Conservation (phyloP, 176 grass and related monocot genomes). For the Urochloa ruziziensis region DNA sequence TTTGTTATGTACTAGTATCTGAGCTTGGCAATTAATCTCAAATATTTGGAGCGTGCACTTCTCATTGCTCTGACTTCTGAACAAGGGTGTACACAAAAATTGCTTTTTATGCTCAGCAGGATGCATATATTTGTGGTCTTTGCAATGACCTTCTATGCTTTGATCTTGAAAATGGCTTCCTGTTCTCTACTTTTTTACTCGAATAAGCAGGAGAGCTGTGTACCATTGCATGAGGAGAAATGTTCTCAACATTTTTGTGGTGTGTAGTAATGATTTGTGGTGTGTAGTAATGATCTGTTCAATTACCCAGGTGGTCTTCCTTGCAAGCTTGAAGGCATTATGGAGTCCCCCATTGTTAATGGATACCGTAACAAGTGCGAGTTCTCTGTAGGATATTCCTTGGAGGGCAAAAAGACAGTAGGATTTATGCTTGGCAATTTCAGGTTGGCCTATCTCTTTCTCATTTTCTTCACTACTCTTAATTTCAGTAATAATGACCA, state of each 20-base stretch:
- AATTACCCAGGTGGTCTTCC: slow-evolving; percentile 89
- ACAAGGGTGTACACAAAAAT: not conserved
- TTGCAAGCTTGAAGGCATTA: slow-evolving; percentile 90
- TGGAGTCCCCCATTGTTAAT: slow-evolving; percentile 81
- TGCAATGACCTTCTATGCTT: slow-evolving; percentile 8
- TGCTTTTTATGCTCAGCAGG: not conserved
- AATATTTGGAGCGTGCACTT: not conserved
- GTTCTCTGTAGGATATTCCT: slow-evolving; percentile 92
- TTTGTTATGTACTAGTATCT: not conserved
- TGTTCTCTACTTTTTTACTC: not conserved
- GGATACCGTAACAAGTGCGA: slow-evolving; percentile 99
- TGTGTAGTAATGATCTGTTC: slow-evolving; percentile 5
- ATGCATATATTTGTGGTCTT: slow-evolving; percentile 12
- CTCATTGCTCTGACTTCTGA: slow-evolving; percentile 24
- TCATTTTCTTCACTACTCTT: slow-evolving; percentile 17
- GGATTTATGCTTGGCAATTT: slow-evolving; percentile 99
- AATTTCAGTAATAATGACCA: slow-evolving; percentile 10
- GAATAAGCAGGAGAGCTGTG: too few relatives aligned
- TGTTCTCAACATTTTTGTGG: not conserved
- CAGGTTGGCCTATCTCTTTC: slow-evolving; percentile 50
- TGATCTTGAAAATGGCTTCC: not conserved
- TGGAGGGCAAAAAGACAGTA: slow-evolving; percentile 73
- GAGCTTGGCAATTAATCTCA: not conserved
- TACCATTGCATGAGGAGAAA: too few relatives aligned
- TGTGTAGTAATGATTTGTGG: slow-evolving; percentile 5